Conservation (phyloP, 306 rosid species). For the Trifolium fragiferum region DNA sequence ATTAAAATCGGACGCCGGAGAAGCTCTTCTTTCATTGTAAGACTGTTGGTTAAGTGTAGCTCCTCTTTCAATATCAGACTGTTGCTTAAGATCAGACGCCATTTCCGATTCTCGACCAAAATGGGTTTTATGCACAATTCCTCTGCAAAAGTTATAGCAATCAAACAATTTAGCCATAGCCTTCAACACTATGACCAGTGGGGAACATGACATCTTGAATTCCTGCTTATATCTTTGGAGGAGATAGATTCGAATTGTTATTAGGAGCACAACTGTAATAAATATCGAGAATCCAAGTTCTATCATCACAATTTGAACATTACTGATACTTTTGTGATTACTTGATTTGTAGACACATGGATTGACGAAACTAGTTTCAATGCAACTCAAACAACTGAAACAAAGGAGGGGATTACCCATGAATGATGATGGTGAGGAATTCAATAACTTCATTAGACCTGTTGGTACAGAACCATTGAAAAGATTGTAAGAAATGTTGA, state of each 20-base stretch:
- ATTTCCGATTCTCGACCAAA: too few species aligned
- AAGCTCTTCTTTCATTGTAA: background rate
- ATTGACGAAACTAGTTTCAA: conserved; percentile 38
- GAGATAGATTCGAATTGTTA: conserved; percentile 26
- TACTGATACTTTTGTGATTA: conserved; percentile 45
- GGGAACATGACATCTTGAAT: background rate
- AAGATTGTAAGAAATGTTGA: conserved; percentile 65
- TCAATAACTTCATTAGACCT: conserved; percentile 49
- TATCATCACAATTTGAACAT: conserved; percentile 54
- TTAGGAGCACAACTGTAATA: conserved; percentile 36
- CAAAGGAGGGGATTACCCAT: conserved; percentile 65
- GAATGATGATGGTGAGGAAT: conserved; percentile 53
- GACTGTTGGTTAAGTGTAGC: background rate
- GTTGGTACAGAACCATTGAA: conserved; percentile 68
- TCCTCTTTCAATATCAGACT: background rate
- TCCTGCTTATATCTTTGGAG: background rate
- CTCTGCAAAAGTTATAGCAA: background rate
- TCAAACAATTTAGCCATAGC: background rate
- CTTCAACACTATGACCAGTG: background rate
- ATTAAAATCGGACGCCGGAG: background rate
- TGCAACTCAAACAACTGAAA: conserved; percentile 49
- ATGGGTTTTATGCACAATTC: background rate
- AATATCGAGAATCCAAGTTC: conserved; percentile 59
- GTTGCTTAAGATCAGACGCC: background rate
- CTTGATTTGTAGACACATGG: conserved; percentile 51